Base-by-base conservation (phyloP, 768 basidiomycete genomes). In the Termitomyces sp. region DNA sequence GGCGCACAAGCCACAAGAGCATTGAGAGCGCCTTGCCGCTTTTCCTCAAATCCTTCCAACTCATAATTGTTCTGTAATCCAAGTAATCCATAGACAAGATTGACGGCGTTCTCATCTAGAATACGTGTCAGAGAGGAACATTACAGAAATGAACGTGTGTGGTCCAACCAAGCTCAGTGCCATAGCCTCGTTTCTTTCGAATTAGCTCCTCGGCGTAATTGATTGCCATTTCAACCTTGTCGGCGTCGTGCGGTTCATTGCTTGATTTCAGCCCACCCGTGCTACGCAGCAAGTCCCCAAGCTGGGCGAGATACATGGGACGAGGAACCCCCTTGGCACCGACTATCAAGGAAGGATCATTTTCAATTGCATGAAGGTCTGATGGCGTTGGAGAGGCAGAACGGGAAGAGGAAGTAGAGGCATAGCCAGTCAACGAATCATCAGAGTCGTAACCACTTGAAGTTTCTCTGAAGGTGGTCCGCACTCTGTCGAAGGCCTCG, bases 301-400 rank as follows among this genome's bases (percentile, higher is more conserved):
- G 78, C 68, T 98, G 95, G 8, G 82, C 82, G 13, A 98, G 83
- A 70, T 98, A 99, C 9, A 98, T 91, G 0, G 97, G 97, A 18
- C 86, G 81, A n/a, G 79, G 68, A 14, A 89, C 78, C 65, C 87
- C 93, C 72, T 86, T 87, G 36, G 72, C 73, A 7, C 85, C 86
- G 7, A 91, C 79, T 50, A 81, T 84, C 38, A 96, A 74, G 2
- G 90, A 87, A 0, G 95, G 95, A 64, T 98, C 94, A 54, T 82
- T 86, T 67, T 91, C 91, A 35, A 92, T 87, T 67, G 91, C 93
- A 20, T 81, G 88, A 7, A 95, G 82, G 63, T 91, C 89, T 3
- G 85, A 85, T 3, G 85, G 86, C 0, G 89, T 89, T 0, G 95
- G 95, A 2, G 94, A 95, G 5, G 82, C 71, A 1, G 91, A 87